Percentiles rank a stretch among this genome's conserved stretches.
These are phyloP conservation scores for Hamamelis virginiana DNA, from an alignment of 164 flowering plant species.

Conservation along the genomic window DNA sequence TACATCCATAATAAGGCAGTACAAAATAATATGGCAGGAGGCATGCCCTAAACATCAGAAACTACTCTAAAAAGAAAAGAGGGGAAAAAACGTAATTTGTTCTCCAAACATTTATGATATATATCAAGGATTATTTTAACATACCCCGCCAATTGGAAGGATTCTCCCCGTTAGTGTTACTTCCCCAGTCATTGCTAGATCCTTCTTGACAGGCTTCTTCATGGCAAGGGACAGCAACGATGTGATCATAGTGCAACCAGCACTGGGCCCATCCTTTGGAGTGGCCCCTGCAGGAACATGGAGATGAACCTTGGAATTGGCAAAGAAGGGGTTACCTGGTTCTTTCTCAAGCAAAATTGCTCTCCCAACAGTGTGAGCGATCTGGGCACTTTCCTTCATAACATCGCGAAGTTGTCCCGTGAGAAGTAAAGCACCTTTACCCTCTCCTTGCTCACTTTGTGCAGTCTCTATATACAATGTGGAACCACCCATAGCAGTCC, in stretches of 20 bases:
- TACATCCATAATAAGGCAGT: too few species aligned
- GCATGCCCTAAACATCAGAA: too few species aligned
- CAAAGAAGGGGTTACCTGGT: constrained; percentile 67
- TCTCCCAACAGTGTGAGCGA: constrained; percentile 85
- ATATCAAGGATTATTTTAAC: constrained; percentile 16
- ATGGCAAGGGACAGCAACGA: constrained; percentile 83
- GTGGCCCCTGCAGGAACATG: constrained; percentile 99
- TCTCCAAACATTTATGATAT: background rate
- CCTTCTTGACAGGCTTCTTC: constrained; percentile 77
- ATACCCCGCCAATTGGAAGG: constrained; percentile 99
- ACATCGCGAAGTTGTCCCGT: constrained; percentile 99
- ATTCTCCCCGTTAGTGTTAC: constrained; percentile 84
- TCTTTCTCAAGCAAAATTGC: constrained; percentile 73
- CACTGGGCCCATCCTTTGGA: constrained; percentile 99
- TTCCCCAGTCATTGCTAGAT: constrained; percentile 99
- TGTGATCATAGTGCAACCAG: constrained; percentile 99
- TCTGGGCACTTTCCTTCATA: constrained; percentile 98
- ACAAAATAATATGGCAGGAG: too few species aligned
- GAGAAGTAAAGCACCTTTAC: constrained; percentile 77
- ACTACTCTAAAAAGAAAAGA: too few species aligned
- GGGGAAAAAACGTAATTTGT: too few species aligned
- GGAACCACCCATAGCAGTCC: constrained; percentile 99
- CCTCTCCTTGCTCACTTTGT: constrained; percentile 77
- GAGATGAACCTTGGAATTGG: constrained; percentile 82
- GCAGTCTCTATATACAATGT: constrained; percentile 87